phyloP scores from a whole-genome alignment of 2,329 filamentous ascomycete genomes.

The Ophiostoma triangulosporum region DNA sequence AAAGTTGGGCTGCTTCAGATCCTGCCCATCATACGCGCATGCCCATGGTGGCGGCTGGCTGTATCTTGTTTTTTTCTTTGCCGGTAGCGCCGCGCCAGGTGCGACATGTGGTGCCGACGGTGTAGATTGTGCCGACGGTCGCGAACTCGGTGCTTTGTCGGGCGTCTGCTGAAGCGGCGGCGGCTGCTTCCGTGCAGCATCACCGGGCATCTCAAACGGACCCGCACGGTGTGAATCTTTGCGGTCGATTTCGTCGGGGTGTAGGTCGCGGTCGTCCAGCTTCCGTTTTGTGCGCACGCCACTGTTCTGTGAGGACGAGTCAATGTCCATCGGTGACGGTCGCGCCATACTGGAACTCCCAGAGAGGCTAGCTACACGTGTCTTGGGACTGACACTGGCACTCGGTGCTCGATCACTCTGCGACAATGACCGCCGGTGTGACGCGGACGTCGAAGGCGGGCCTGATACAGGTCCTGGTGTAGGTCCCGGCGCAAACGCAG shows the following conservation, averaged over 20 bases:
- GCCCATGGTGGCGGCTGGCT: neutral
- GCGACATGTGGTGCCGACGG: neutral
- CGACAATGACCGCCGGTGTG: slow-evolving; percentile 35
- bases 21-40: neutral
- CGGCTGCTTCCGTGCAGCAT: neutral
- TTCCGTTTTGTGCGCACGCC: slow-evolving; percentile 34
- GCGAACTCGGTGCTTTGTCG: neutral
- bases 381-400: slow-evolving; percentile 68
- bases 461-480: neutral
- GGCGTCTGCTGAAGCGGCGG: neutral
- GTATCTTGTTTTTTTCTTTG: neutral
- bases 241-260: slow-evolving; percentile 37
- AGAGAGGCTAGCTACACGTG: slow-evolving; percentile 41
- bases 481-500: neutral
- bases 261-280: slow-evolving; percentile 33
- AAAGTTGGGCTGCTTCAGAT: neutral
- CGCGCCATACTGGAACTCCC: slow-evolving; percentile 20
- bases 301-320: slow-evolving; percentile 19
- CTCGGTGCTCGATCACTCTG: slow-evolving; percentile 54
- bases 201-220: slow-evolving; percentile 27
- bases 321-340: slow-evolving; percentile 18
- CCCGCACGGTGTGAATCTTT: slow-evolving; percentile 31
- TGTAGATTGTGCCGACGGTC: neutral
- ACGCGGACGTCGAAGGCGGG: neutral
- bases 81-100: neutral